Evolutionary conservation across 2,329 filamentous ascomycete species (phyloP), one percentile per base, ranked within the genome.

Genomic region (Cladosporium phlei): DNA sequence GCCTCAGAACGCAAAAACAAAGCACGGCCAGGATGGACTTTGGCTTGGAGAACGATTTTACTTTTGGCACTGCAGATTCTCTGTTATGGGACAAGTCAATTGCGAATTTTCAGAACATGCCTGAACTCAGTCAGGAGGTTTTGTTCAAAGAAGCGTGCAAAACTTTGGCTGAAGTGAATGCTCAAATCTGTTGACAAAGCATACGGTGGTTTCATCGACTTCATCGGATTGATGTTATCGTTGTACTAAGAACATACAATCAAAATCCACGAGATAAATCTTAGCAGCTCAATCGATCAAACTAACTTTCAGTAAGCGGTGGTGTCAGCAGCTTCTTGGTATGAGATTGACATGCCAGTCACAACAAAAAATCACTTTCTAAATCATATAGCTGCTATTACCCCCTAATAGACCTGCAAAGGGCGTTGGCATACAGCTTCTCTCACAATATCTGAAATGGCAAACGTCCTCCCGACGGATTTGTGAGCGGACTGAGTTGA

Each of bases 21-120:
- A 38, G n/a, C 32, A 24, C 29, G 6, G 27, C 20, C 24, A 43
- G 30, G 4, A 35, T 40, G 21, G 19, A 48, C 25, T 11, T 38
- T 20, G 25, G 30, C 5, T 10, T 47, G 17, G 48, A 38, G 12
- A 32, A 49, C 12, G 49, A 54, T 32, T 47, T 52, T 17, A 48
- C 40, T 25, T 42, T 54, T 8, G 56, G 55, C 34, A 40, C 45
- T 28, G 38, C 49, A 9, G 55, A 59, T 32, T 59, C 54, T 52
- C 48, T 43, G 25, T 57, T 54, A 19, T 59, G 56, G 56, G 55
- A 59, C 24, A 46, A 56, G 21, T 19, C 56, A 40, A 51, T 56
- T 16, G 38, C 51, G 20, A 53, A 54, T 38, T 50, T 51, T 49
- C 37, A 32, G 5, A 45, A 37, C 22, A 24, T 34, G 17, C 42